Conservation (phyloP, 306 rosid genomes). For the Calophaca sinica region DNA sequence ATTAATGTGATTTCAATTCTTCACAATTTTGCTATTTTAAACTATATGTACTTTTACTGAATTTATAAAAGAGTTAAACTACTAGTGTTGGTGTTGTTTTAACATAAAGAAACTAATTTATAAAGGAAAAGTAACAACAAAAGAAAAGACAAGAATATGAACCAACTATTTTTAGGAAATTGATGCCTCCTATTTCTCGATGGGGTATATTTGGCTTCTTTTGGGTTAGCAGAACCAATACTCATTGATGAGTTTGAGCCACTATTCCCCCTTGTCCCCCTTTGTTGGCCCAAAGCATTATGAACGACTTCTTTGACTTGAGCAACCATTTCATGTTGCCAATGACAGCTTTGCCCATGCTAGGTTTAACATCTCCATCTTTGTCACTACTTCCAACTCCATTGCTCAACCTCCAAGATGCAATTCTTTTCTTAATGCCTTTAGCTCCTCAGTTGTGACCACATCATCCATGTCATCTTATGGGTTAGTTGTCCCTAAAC, state of each 20-base stretch:
- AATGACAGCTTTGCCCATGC: constrained; percentile 70
- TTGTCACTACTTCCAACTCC: constrained; percentile 60
- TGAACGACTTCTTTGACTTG: constrained; percentile 80
- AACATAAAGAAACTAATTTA: constrained; percentile 43
- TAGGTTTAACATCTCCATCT: constrained; percentile 61
- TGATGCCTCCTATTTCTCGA: constrained; percentile 93
- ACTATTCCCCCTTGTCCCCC: constrained; percentile 81
- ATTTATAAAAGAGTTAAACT: constrained; percentile 49
- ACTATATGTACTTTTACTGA: constrained; percentile 57
- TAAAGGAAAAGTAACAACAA: constrained; percentile 21
- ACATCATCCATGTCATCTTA: constrained; percentile 81
- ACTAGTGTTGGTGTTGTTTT: constrained; percentile 47
- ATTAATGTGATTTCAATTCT: constrained; percentile 42
- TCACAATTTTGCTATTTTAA: constrained; percentile 49
- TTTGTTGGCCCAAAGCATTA: constrained; percentile 81
- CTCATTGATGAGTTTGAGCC: constrained; percentile 73
- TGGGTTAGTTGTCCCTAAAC: constrained; percentile 79
- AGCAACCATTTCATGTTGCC: constrained; percentile 84
- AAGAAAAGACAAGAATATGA: constrained; percentile 37
- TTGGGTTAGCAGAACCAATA: constrained; percentile 79
- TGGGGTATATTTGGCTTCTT: constrained; percentile 88
- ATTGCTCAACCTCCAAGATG: constrained; percentile 73
- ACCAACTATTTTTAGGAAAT: constrained; percentile 66
- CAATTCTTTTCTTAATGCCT: constrained; percentile 77
- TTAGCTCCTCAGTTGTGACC: constrained; percentile 45